Evolutionary conservation across 441 rosid genomes (phyloP).

Genomic region (Lepidium campestre): DNA sequence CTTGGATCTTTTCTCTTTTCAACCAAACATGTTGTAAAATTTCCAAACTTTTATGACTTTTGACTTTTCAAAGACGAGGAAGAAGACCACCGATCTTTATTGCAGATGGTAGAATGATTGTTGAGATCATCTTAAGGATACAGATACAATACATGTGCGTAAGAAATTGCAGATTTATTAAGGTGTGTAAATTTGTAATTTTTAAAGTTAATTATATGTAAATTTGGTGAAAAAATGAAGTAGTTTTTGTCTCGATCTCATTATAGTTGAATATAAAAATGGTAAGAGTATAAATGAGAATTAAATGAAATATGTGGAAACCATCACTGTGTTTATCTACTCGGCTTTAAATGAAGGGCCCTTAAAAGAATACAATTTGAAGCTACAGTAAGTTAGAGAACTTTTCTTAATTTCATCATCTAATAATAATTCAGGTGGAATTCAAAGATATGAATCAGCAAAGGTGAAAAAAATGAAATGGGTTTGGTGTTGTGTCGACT

Average conservation of each 20-base stretch:
- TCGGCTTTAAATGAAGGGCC: conserved; percentile 3
- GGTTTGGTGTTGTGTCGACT: not conserved
- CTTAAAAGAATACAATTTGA: not conserved
- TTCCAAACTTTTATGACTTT: conserved; percentile 5
- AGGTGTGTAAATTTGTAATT: not conserved
- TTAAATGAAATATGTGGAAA: conserved; percentile 9
- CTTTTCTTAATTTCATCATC: not conserved
- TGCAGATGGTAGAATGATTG: not conserved
- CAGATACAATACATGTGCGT: not conserved
- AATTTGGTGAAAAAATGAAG: no score
- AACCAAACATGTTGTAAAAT: conserved; percentile 8
- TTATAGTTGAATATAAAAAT: no score
- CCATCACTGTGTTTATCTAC: not conserved
- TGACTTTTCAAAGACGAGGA: conserved; percentile 15
- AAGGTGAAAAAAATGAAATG: conserved; percentile 19
- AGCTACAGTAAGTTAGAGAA: not conserved
- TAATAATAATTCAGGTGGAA: no score
- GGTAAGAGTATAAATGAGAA: not conserved
- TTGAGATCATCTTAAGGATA: not conserved
- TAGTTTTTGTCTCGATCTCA: no score
- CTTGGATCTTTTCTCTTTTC: conserved; percentile 10
- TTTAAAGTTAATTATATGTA: no score
- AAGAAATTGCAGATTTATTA: not conserved
- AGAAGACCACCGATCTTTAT: not conserved
- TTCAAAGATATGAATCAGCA: conserved; percentile 12